phyloP scores from a whole-genome alignment of 768 basidiomycete genomes.

The Pholiota conissans region DNA sequence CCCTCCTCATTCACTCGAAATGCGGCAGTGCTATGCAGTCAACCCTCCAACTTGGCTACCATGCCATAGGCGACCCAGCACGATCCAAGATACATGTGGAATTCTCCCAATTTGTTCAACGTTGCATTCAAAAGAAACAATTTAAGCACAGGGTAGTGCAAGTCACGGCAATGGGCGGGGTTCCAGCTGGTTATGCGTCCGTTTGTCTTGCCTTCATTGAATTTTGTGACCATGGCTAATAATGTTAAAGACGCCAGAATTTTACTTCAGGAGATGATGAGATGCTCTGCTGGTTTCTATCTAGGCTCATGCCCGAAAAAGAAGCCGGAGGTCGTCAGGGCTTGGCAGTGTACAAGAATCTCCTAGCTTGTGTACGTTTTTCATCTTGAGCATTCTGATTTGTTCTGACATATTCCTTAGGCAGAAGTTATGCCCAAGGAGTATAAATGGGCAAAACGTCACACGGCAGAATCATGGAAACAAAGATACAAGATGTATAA shows the following conservation, averaged over 20 bases:
- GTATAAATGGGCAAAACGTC: slow-evolving; percentile 40
- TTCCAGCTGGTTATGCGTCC: slow-evolving; percentile 9
- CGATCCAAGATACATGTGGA: slow-evolving; percentile 25
- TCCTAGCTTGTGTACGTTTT: slow-evolving; percentile 14
- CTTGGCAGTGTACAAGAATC: slow-evolving; percentile 29
- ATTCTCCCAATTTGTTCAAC: slow-evolving; percentile 24
- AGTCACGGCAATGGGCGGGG: slow-evolving; percentile 32
- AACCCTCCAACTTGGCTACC: slow-evolving; percentile 16
- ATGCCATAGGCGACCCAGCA: slow-evolving; percentile 9
- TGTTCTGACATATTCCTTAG: slow-evolving; percentile 9
- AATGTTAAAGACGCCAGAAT: slow-evolving; percentile 16
- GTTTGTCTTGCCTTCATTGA: slow-evolving; percentile 1
- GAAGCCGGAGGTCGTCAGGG: slow-evolving; percentile 40
- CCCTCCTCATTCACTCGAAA: slow-evolving; percentile 19
- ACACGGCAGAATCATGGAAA: slow-evolving; percentile 48
- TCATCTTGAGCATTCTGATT: background rate
- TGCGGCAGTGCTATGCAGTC: background rate
- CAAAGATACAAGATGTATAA: slow-evolving; percentile 44
- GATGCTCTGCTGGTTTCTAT: slow-evolving; percentile 36
- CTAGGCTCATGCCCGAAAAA: slow-evolving; percentile 33
- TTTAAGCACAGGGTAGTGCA: slow-evolving; percentile 19
- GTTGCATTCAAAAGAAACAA: slow-evolving; percentile 19
- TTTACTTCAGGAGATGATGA: slow-evolving; percentile 42
- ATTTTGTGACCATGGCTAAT: background rate
- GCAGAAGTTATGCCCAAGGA: slow-evolving; percentile 18